Evolutionary conservation across 176 grass and related monocot genomes (phyloP).

Genomic region (Urochloa ruziziensis): DNA sequence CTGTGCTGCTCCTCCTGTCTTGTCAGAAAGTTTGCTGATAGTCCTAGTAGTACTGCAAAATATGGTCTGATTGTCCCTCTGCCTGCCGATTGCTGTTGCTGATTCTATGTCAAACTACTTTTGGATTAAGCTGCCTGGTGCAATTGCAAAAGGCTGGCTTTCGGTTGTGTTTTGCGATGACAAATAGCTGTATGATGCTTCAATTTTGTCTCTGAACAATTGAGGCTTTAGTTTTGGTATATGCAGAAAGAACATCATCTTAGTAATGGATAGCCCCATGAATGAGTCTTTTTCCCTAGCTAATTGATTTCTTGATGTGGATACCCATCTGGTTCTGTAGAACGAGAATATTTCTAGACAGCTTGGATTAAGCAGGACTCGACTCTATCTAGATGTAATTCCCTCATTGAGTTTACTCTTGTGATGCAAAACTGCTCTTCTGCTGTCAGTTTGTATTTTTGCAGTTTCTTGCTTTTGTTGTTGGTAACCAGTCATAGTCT

Average conservation of each 20-base stretch:
- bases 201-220: slow-evolving; percentile 5
- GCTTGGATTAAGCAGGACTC: neutral
- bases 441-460: neutral
- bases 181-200: neutral
- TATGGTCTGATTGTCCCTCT: neutral
- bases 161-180: neutral
- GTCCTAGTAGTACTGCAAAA: neutral
- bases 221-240: neutral
- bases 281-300: neutral
- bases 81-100: neutral
- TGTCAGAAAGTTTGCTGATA: neutral
- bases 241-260: neutral
- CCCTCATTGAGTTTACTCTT: neutral
- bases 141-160: neutral
- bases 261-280: neutral
- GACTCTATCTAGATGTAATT: neutral
- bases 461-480: neutral
- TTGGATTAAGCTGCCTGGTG: slow-evolving; percentile 1
- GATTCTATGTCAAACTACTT: neutral
- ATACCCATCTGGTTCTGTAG: neutral
- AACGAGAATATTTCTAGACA: neutral
- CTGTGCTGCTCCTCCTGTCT: neutral
- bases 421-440: neutral
- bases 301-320: neutral
- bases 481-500: neutral